Conservation (phyloP, 2,329 filamentous ascomycete species). For the Massarina eburnea region DNA sequence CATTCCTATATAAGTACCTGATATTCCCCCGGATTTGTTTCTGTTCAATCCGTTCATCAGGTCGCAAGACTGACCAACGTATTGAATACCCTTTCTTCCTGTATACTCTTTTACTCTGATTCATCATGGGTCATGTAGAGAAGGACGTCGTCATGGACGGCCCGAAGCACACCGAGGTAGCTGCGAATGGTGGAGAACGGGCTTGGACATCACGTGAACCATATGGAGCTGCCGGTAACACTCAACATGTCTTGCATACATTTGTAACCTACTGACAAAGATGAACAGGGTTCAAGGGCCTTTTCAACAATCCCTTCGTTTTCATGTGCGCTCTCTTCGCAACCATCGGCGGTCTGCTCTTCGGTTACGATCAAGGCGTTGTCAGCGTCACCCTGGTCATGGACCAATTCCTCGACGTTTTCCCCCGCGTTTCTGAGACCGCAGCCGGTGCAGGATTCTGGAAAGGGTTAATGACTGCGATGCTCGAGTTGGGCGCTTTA, state of each 20-base stretch:
- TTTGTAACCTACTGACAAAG: not conserved
- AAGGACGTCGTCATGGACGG: conserved; percentile 21
- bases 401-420: conserved; percentile 53
- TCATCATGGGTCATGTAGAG: conserved; percentile 6
- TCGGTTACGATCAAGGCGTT: conserved; percentile 55
- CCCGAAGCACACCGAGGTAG: conserved; percentile 24
- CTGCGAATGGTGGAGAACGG: conserved; percentile 12
- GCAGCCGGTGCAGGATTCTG: conserved; percentile 48
- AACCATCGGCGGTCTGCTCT: conserved; percentile 53
- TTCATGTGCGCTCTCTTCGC: conserved; percentile 55
- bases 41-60: not conserved
- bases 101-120: not conserved
- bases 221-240: conserved; percentile 35
- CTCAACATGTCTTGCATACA: conserved; percentile 1
- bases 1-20: not conserved
- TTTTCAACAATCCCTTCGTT: conserved; percentile 54
- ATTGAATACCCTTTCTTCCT: not conserved
- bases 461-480: conserved; percentile 54
- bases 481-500: conserved; percentile 58
- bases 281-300: conserved; percentile 46
- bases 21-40: not conserved
- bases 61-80: not conserved
- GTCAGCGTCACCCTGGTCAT: conserved; percentile 53
- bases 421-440: conserved; percentile 46
- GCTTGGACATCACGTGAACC: conserved; percentile 24